These are phyloP conservation scores for Cladosporium sp. DNA, from an alignment of 2,329 filamentous ascomycete genomes.

Conservation along the genomic window DNA sequence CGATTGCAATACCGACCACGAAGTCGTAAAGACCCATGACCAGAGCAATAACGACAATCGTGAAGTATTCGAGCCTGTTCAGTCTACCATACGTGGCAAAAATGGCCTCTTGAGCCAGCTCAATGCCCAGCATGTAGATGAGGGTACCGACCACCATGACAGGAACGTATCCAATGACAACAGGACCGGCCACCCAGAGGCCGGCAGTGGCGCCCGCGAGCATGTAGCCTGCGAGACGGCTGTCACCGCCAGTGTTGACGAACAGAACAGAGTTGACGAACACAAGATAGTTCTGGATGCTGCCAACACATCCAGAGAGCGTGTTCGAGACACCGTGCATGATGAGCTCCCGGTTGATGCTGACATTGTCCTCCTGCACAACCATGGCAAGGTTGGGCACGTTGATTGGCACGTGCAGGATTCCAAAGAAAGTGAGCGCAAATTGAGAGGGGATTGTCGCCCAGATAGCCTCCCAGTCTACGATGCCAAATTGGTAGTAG, in stretches of 20 bases:
- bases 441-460: conserved; percentile 92
- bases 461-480: conserved; percentile 78
- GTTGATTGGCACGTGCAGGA: conserved; percentile 96
- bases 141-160: conserved; percentile 95
- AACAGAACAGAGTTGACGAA: conserved; percentile 98
- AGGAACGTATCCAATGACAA: conserved; percentile 87
- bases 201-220: conserved; percentile 75
- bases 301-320: conserved; percentile 78
- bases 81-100: conserved; percentile 86
- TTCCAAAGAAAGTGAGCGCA: conserved; percentile 93
- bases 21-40: conserved; percentile 98
- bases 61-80: conserved; percentile 81
- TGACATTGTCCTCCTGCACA: conserved; percentile 85
- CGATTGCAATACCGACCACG: conserved; percentile 86
- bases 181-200: conserved; percentile 79
- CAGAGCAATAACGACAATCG: conserved; percentile 80
- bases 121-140: conserved; percentile 92
- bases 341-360: conserved; percentile 85
- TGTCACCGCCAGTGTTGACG: conserved; percentile 86
- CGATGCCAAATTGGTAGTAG: conserved; percentile 62
- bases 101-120: conserved; percentile 82
- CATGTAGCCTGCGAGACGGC: conserved; percentile 78
- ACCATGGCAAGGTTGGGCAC: conserved; percentile 89
- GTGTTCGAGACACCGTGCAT: conserved; percentile 93
- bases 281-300: conserved; percentile 93